A percentile compares a stretch with the other conserved stretches of the same genome.
These are phyloP conservation scores for Penicillium manginii DNA, from an alignment of 495 filamentous ascomycete species.

Conservation along the genomic window DNA sequence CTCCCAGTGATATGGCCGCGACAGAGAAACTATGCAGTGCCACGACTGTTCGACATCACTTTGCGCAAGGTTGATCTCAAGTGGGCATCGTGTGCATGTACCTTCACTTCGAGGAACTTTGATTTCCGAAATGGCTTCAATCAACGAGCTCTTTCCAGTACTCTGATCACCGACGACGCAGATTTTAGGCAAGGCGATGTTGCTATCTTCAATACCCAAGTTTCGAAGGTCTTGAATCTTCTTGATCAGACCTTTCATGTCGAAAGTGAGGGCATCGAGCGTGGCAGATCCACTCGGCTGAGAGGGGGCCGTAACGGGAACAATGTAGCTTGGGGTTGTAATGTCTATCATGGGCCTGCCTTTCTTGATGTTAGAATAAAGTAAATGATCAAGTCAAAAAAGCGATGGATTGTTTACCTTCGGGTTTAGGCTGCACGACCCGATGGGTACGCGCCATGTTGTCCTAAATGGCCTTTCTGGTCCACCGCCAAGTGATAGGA, in stretches of 20 bases:
- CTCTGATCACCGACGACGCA: slow-evolving; percentile 82
- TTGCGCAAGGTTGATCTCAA: slow-evolving; percentile 73
- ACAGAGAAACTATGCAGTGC: slow-evolving; percentile 66
- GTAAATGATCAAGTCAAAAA: no score
- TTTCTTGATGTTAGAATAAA: no score
- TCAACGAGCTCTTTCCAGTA: slow-evolving; percentile 78
- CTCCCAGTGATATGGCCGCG: slow-evolving; percentile 57
- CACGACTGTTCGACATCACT: slow-evolving; percentile 50
- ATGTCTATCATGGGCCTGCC: no score
- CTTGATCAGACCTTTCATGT: slow-evolving; percentile 48
- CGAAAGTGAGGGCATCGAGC: slow-evolving; percentile 37
- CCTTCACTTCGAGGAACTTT: slow-evolving; percentile 69
- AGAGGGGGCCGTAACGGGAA: background rate
- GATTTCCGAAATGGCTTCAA: slow-evolving; percentile 80
- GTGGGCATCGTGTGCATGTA: slow-evolving; percentile 75
- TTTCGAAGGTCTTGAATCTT: slow-evolving; percentile 51
- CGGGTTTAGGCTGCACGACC: no score
- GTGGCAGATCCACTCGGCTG: slow-evolving; percentile 4
- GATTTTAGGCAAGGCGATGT: slow-evolving; percentile 70
- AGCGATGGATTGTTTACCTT: no score
- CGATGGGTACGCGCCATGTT: no score
- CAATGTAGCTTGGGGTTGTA: background rate
- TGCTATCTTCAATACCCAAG: slow-evolving; percentile 55
- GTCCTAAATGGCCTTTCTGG: no score
- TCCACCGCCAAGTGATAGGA: no score